Conservation (phyloP, 352 stramenopile genomes). For the Phytophthora constricta region DNA sequence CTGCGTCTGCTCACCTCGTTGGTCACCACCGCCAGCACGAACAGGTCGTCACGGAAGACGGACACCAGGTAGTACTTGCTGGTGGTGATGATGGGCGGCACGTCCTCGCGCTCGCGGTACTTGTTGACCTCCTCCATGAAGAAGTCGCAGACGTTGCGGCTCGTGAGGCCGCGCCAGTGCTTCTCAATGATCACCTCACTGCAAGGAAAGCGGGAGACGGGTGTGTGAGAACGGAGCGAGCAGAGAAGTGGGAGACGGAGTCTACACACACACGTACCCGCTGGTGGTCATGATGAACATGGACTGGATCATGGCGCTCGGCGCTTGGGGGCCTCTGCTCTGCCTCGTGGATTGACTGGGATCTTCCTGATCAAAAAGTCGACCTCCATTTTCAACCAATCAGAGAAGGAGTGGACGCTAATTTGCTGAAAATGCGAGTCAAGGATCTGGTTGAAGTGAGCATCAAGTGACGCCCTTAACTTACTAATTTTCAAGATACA, state of each 20-base stretch:
- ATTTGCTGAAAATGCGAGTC: neutral
- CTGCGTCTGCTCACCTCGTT: conserved; percentile 83
- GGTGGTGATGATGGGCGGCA: conserved; percentile 88
- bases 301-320: conserved; percentile 97
- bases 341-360: conserved; percentile 1
- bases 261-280: conserved; percentile 52
- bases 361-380: conserved; percentile 38
- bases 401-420: neutral
- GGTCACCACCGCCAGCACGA: conserved; percentile 94
- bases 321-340: neutral
- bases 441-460: neutral
- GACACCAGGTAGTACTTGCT: conserved; percentile 93
- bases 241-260: neutral
- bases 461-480: too few relatives aligned
- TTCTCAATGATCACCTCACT: conserved; percentile 99
- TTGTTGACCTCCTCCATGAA: conserved; percentile 98
- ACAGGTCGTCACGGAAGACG: conserved; percentile 95
- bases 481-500: neutral
- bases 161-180: conserved; percentile 96
- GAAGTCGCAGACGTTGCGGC: conserved; percentile 96
- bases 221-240: neutral
- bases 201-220: conserved; percentile 21
- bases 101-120: conserved; percentile 86
- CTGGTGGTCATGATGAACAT: conserved; percentile 97
- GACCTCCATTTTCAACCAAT: neutral